Conservation (phyloP, 805 yeast species). For the Metschnikowia anglica region DNA sequence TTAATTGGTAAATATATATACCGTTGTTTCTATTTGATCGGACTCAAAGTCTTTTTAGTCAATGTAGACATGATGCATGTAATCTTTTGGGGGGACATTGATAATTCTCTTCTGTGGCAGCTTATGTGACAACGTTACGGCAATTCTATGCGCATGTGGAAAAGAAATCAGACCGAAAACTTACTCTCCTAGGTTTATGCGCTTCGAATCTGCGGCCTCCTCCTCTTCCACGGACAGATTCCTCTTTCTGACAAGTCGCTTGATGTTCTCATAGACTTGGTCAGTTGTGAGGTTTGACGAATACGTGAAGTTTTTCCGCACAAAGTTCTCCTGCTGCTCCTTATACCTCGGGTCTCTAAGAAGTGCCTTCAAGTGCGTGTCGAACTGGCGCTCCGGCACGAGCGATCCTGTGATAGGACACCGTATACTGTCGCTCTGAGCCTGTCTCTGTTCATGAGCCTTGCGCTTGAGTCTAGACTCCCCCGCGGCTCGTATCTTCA, state of each 20-base stretch:
- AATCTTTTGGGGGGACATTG: too few species aligned
- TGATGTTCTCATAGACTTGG: conserved; percentile 63
- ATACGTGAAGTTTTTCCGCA: conserved; percentile 51
- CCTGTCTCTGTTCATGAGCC: conserved; percentile 13
- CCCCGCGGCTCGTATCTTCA: conserved; percentile 72
- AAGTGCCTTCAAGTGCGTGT: conserved; percentile 65
- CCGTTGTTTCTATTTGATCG: conserved; percentile 16
- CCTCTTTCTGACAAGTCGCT: conserved; percentile 41
- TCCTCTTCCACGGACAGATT: conserved; percentile 16
- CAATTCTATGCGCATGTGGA: too few species aligned
- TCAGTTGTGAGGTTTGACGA: conserved; percentile 51
- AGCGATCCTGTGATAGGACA: conserved; percentile 80
- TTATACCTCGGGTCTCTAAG: conserved; percentile 77
- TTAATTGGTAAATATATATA: conserved; percentile 22
- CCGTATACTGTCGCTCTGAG: conserved; percentile 39
- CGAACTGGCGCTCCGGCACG: conserved; percentile 70
- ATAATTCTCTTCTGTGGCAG: too few species aligned
- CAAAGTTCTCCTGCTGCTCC: conserved; percentile 62
- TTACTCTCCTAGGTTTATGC: conserved; percentile 3
- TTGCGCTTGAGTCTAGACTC: conserved; percentile 52
- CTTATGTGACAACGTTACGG: too few species aligned
- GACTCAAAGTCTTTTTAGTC: too few species aligned
- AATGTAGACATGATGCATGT: too few species aligned
- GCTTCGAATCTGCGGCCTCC: conserved; percentile 10
- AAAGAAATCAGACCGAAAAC: too few species aligned